Evolutionary conservation across 163 green algal genomes (phyloP).

Genomic region (Coccomyxa subellipsoidea): DNA sequence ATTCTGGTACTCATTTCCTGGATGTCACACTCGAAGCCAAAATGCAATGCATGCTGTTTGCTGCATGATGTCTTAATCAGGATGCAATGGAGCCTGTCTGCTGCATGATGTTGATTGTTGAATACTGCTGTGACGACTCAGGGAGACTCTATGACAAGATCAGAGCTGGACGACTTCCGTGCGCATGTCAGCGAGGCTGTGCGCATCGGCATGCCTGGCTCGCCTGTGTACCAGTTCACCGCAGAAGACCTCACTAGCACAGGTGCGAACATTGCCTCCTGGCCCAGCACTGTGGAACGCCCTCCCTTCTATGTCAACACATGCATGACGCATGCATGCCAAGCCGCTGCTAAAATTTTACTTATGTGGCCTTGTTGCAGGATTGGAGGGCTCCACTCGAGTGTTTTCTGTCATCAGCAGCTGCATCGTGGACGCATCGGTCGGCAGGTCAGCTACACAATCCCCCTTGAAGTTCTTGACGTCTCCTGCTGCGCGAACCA

Average conservation of each 20-base stretch:
- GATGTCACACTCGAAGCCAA: no score
- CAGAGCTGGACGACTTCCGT: slow-evolving; percentile 36
- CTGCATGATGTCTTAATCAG: not conserved
- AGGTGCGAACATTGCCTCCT: not conserved
- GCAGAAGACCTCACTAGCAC: not conserved
- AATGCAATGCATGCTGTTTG: not conserved
- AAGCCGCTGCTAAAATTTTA: no score
- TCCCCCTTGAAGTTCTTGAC: not conserved
- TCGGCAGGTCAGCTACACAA: not conserved
- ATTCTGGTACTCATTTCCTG: no score
- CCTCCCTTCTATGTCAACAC: no score
- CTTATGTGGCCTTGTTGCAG: no score
- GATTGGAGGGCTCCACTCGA: not conserved
- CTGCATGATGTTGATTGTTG: no score
- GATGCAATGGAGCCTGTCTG: not conserved
- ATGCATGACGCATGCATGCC: no score
- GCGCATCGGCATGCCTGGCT: not conserved
- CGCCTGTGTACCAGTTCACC: not conserved
- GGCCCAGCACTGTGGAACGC: not conserved
- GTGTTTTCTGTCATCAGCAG: slow-evolving; percentile 5
- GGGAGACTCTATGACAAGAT: slow-evolving; percentile 26
- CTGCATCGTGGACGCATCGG: not conserved
- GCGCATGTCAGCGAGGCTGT: slow-evolving; percentile 21
- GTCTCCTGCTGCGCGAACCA: not conserved
- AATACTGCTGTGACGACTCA: no score